Conservation (phyloP, 1,139 yeast species). For the Zygosaccharomyces sapae region DNA sequence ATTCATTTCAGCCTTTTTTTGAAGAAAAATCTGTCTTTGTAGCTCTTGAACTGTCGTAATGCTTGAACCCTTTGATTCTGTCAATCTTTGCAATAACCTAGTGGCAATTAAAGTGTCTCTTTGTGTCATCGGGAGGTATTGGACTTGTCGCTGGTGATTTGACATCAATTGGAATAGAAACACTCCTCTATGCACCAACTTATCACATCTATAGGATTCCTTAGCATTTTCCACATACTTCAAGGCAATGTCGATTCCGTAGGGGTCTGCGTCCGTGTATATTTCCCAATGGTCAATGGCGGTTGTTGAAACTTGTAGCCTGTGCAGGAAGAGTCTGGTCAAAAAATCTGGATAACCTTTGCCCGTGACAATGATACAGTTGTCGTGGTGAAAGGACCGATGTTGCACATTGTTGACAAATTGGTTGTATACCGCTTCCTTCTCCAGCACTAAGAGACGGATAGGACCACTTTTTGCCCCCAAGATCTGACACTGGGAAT, state of each 20-base stretch:
- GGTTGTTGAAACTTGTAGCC: constrained; percentile 14
- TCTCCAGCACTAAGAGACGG: constrained; percentile 29
- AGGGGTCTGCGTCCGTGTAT: constrained; percentile 38
- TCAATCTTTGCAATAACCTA: constrained; percentile 8
- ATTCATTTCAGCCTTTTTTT: constrained; percentile 38
- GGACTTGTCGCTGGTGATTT: constrained; percentile 9
- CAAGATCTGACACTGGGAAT: constrained; percentile 7
- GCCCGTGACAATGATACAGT: constrained; percentile 34
- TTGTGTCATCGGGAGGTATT: constrained; percentile 15
- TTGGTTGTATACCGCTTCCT: constrained; percentile 34
- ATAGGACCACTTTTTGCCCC: constrained; percentile 10
- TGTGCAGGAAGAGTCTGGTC: constrained; percentile 29
- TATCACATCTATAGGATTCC: constrained; percentile 13
- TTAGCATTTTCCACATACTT: constrained; percentile 24
- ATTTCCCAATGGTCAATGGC: constrained; percentile 16
- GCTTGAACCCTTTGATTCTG: not conserved
- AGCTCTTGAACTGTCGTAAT: constrained; percentile 21
- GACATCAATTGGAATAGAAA: constrained; percentile 20
- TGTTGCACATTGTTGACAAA: constrained; percentile 18
- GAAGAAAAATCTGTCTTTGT: constrained; percentile 36
- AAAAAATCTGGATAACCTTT: constrained; percentile 38
- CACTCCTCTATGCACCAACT: constrained; percentile 24
- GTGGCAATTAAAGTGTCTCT: constrained; percentile 12
- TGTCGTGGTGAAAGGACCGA: constrained; percentile 1
- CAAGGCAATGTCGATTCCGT: constrained; percentile 36